Evolutionary conservation across 306 rosid genomes (phyloP).

Genomic region (Begonia masoniana): DNA sequence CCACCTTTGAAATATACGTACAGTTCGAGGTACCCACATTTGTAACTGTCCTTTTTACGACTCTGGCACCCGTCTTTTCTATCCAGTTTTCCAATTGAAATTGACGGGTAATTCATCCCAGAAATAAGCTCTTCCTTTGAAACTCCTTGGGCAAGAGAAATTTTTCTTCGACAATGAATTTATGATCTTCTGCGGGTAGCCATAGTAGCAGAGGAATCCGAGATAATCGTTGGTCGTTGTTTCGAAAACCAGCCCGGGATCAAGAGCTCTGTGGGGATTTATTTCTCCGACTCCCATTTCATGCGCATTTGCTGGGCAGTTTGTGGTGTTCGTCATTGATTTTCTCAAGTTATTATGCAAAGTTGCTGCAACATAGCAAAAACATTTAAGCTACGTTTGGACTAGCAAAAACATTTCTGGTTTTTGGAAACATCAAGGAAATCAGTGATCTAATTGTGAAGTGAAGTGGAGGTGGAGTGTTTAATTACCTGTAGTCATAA

Average conservation of each 20-base stretch:
- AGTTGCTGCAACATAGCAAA: slow-evolving; percentile 35
- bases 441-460: too few species aligned
- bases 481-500: slow-evolving; percentile 78
- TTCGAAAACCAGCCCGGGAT: slow-evolving; percentile 82
- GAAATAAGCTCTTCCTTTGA: slow-evolving; percentile 60
- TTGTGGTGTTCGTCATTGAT: slow-evolving; percentile 58
- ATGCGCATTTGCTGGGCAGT: slow-evolving; percentile 45
- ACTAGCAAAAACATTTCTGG: too few species aligned
- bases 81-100: slow-evolving; percentile 43
- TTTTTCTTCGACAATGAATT: slow-evolving; percentile 43
- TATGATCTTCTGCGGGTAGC: slow-evolving; percentile 46
- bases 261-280: slow-evolving; percentile 59
- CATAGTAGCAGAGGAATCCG: slow-evolving; percentile 63
- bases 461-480: neutral
- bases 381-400: neutral
- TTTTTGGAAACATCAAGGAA: too few species aligned
- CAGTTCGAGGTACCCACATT: slow-evolving; percentile 60
- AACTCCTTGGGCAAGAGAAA: slow-evolving; percentile 52
- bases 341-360: slow-evolving; percentile 50
- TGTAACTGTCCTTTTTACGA: slow-evolving; percentile 56
- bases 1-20: slow-evolving; percentile 53
- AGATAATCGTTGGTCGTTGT: slow-evolving; percentile 39
- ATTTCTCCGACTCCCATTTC: slow-evolving; percentile 86
- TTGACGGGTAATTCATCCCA: slow-evolving; percentile 72
- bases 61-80: slow-evolving; percentile 23